Base-by-base conservation (phyloP, 352 stramenopile species). In the Phytophthora citricola region DNA sequence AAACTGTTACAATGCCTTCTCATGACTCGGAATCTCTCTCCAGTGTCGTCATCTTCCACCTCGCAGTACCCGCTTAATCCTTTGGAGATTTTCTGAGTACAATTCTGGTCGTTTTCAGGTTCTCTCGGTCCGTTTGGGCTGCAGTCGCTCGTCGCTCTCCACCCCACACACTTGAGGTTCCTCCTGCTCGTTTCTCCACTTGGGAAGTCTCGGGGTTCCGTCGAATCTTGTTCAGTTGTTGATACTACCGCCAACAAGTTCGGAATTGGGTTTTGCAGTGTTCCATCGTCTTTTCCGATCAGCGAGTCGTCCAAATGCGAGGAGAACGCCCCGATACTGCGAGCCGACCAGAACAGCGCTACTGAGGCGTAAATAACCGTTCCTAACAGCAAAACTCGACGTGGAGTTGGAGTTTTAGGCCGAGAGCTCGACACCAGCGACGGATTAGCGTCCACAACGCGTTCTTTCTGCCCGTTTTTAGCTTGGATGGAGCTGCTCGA, bases 41-140 rank as follows among this genome's bases (percentile, higher is more conserved):
- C 52, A 2, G 68, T 52, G 20, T 54, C 29, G 4, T 34, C 58
- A 52, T 60, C 57, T 38, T 45, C 65, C 58, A 45, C 56, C 14
- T 81, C 65, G 40, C 81, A 90, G 50, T 79, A 90, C 0, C 81
- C 81, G 14, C 56, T 71, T 45, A 70, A 58, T 5, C 59, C 63
- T 17, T 51, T 57, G 0, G 44, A 43, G 27, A 77, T 49, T 15
- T 50, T 40, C 4, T 57, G 22, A 0, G 54, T 51, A 29, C 69
- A 77, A 38, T 65, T 65, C 36, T 62, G 26, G 20, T 77, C 64
- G 0, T 50, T 47, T 17, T 58, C 38, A 2, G 17, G 12, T 4
- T 64, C 17, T 7, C 59, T 45, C 11, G 38, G 4, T 9, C 69
- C 64, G 3, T 71, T 50, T 2, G 58, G 49, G 34, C 20, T 50